Evolutionary conservation across 2,329 filamentous ascomycete species (phyloP), one percentile per base, ranked within the genome.

Genomic region (Zopfia rhizophila): DNA sequence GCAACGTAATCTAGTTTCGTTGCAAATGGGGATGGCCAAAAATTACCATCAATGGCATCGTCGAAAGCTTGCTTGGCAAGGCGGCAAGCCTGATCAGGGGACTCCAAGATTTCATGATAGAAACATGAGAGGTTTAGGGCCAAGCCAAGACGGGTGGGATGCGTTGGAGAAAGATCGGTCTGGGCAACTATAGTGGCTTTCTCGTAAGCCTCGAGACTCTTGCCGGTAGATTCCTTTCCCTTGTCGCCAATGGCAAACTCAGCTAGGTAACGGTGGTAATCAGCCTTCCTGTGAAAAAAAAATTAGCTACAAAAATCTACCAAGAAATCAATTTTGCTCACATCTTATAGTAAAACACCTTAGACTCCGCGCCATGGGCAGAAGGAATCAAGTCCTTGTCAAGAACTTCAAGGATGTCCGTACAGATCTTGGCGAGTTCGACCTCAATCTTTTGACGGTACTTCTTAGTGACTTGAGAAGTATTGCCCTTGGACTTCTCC

Each of bases 271-370:
- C 92, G 91, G 87, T 97, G 91, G 85, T 97, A 97, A 80, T 97
- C 93, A 78, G 92, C 93, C 90, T 96, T 97, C 92, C 92, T 96
- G 62, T 73, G 60, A 43, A 58, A 49, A 38, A 47, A 32, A 60
- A 50, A 28, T 51, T 50, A 41, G 51, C 70, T 45, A 23, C 23
- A n/a, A 7, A 18, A 25, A 19, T 37, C 21, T 13, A 21, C 12
- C 35, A n/a, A 14, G 14, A 35, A 27, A 45, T 22, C 7, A 30
- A 17, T 19, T 18, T 53, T 50, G 73, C 84, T 63, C 77, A 95
- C 91, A 97, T 97, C 88, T 97, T 97, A 88, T 97, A 92, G 82
- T 97, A 97, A 82, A 97, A 97, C 68, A 97, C 93, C 87, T 97
- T 97, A 69, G 91, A 96, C 83, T 97, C 93, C 78, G 92, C 93